These are phyloP conservation scores for Antarctomyces pellizariae DNA, from an alignment of 495 filamentous ascomycete genomes.

Conservation along the genomic window DNA sequence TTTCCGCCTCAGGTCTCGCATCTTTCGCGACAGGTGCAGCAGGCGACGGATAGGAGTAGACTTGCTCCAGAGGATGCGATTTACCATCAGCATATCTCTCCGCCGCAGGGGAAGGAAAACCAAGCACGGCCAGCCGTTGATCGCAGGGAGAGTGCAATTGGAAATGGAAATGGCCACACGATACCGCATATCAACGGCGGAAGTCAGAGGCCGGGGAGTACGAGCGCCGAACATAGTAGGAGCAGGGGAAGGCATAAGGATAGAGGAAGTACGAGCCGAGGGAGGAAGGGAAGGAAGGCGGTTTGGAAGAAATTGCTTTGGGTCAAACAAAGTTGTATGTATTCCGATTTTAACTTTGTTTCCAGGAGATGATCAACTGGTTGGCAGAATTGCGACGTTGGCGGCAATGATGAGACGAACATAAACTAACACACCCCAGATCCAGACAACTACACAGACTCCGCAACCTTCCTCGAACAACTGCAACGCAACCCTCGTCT, in stretches of 20 bases:
- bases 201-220: too few relatives aligned
- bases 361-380: too few relatives aligned
- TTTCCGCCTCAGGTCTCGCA: too few relatives aligned
- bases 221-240: too few relatives aligned
- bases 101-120: too few relatives aligned
- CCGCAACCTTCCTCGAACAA: conserved; percentile 84
- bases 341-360: too few relatives aligned
- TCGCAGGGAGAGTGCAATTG: too few relatives aligned
- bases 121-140: too few relatives aligned
- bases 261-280: conserved; percentile 17
- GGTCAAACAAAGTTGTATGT: conserved; percentile 86
- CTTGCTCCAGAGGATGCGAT: conserved; percentile 74
- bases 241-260: conserved; percentile 24
- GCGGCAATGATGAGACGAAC: background rate
- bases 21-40: conserved; percentile 19
- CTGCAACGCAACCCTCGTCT: conserved; percentile 88
- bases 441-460: conserved; percentile 96
- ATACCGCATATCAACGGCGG: too few relatives aligned
- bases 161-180: too few relatives aligned
- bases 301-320: conserved; percentile 90
- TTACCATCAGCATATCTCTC: conserved; percentile 21
- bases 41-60: conserved; percentile 23
- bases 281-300: conserved; percentile 39
- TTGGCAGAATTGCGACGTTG: too few relatives aligned
- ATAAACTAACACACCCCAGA: conserved; percentile 23